Base-by-base conservation (phyloP, 1,139 yeast genomes). In the Nakaseomyces bracarensis region DNA sequence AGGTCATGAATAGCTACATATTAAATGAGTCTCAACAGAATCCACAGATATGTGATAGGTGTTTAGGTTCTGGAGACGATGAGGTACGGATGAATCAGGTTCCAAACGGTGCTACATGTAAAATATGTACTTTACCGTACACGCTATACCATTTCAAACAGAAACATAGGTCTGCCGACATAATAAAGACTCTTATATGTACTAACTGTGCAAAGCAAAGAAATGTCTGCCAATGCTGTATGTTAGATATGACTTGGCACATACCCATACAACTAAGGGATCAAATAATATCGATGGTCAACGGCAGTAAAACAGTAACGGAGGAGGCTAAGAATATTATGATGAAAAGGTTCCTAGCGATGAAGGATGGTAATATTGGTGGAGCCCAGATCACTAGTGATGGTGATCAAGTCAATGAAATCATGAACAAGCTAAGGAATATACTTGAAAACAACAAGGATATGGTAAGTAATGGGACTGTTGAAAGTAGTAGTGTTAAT, bases 191-290 rank as follows among this genome's bases (percentile, higher is more conserved):
- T 4, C 20, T 55, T 11, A 74, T 86, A 18, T 87, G 98, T 61
- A 60, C 67, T 30, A 78, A 89, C 0, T 91, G 98, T 64, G 80
- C 96, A 1, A 67, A 77, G 35, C 75, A 81, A 38, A 73, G 81
- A 49, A 82, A 84, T 63, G 82, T 95, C 50, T 91, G 98, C 57
- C 97, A 91, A 59, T 66, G 79, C 18, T 91, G 98, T 59, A 74
- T 86, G 76, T 64, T 83, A 35, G 97, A 91, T 64, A 67, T 86
- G 40, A 75, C 80, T 20, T 84, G 79, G 65, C 83, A 87, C 4
- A 74, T 91, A 20, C 89, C 96, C 0, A 61, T 86, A 14, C 78
- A 81, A 15, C 67, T 87, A 7, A 66, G 96, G 46, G 96, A 89
- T 53, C 78, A 89, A 1, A 86, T 95, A 1, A 63, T 87, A 54